Conservation (phyloP, 768 basidiomycete genomes). For the Megacollybia marginata region DNA sequence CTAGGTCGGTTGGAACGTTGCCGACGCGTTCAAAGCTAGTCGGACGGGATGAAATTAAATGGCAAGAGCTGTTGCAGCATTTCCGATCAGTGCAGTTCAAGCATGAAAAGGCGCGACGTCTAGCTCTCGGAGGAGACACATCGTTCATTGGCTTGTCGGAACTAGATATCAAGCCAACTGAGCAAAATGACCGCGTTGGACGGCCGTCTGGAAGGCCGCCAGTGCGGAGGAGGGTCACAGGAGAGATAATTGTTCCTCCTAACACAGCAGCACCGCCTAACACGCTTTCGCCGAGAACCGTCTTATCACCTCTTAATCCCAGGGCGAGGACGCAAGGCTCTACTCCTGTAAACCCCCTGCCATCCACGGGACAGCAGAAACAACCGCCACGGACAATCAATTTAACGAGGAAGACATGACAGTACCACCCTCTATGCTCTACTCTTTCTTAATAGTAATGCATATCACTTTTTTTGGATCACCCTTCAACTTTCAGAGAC, state of each 20-base stretch:
- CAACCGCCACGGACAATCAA: conserved; percentile 32
- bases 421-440: neutral
- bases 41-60: conserved; percentile 88
- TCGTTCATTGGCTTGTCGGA: conserved; percentile 42
- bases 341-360: neutral
- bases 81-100: conserved; percentile 85
- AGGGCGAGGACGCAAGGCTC: conserved; percentile 43
- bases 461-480: no score
- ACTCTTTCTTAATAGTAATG: no score
- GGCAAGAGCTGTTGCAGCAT: conserved; percentile 89
- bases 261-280: neutral
- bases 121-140: conserved; percentile 60
- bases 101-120: conserved; percentile 88
- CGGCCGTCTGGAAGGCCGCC: conserved; percentile 28
- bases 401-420: conserved; percentile 23
- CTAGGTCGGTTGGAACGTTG: conserved; percentile 24
- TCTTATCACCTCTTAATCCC: conserved; percentile 70
- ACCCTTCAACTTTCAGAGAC: no score
- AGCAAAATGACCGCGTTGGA: conserved; percentile 17
- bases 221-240: conserved; percentile 58
- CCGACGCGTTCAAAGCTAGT: conserved; percentile 68
- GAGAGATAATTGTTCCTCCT: conserved; percentile 26
- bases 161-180: conserved; percentile 29
- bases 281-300: conserved; percentile 20
- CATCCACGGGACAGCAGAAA: conserved; percentile 11